phyloP scores from a whole-genome alignment of 176 grass and related monocot species.

The Paspalum notatum region DNA sequence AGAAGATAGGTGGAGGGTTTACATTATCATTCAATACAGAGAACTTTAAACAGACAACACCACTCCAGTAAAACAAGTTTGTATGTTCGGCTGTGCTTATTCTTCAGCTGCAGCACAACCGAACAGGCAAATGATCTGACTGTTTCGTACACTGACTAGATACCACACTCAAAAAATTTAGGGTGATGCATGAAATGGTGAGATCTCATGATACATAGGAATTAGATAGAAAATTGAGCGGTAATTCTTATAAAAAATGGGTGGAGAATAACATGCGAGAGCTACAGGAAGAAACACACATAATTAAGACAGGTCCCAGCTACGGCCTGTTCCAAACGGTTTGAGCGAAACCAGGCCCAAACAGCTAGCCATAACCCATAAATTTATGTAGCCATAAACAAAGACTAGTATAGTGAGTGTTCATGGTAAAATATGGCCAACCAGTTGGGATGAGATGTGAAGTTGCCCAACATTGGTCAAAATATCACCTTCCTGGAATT shows the following conservation, averaged over 20 bases:
- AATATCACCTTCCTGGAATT: constrained; percentile 82
- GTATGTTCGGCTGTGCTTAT: no score
- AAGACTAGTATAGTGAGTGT: not conserved
- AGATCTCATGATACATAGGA: not conserved
- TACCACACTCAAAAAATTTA: not conserved
- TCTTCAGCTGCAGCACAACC: no score
- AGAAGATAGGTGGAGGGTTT: not conserved
- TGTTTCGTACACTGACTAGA: not conserved
- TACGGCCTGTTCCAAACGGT: not conserved
- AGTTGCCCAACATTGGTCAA: not conserved
- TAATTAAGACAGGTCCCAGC: not conserved
- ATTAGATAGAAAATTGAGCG: not conserved
- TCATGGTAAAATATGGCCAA: constrained; percentile 8
- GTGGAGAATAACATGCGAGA: not conserved
- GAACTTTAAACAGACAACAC: not conserved
- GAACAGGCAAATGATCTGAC: not conserved
- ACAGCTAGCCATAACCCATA: not conserved
- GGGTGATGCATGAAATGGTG: constrained; percentile 6
- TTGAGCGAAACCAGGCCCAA: not conserved
- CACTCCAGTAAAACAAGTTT: not conserved
- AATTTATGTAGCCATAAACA: not conserved
- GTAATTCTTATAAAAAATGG: not conserved
- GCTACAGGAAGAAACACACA: not conserved
- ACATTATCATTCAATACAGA: constrained; percentile 1
- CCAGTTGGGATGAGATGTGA: not conserved